Evolutionary conservation across 768 basidiomycete species (phyloP).

Genomic region (Mrakia hoshinonis): DNA sequence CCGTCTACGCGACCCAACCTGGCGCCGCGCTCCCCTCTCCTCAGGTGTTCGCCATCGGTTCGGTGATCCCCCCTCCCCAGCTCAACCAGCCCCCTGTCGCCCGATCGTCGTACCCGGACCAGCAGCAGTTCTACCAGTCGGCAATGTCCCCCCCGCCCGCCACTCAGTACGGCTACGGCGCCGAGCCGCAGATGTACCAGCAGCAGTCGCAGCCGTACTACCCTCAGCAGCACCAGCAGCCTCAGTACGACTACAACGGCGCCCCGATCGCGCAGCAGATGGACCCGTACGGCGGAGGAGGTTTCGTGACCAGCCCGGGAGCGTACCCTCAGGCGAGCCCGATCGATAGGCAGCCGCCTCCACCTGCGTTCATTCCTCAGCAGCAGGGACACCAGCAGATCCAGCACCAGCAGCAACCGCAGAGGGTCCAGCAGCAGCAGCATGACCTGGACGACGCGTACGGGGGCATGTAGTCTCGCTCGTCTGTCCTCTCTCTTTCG

Average conservation of each 20-base stretch:
- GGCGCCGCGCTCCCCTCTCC: not conserved
- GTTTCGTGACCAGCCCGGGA: not conserved
- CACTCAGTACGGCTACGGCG: no score
- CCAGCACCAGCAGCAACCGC: not conserved
- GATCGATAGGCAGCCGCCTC: conserved; percentile 1
- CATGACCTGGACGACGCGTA: conserved; percentile 4
- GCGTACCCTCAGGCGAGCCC: not conserved
- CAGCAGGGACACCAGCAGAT: not conserved
- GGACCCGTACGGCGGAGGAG: not conserved
- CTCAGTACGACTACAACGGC: not conserved
- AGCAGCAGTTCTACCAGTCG: not conserved
- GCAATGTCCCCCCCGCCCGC: no score
- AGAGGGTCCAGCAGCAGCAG: not conserved
- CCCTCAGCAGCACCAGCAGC: not conserved
- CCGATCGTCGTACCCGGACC: not conserved
- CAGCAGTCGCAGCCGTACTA: not conserved
- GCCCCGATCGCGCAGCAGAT: not conserved
- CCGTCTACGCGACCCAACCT: not conserved
- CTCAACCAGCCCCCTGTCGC: not conserved
- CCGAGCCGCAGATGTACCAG: no score
- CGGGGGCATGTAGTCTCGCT: not conserved
- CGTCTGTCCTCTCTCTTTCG: not conserved
- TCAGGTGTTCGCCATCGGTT: conserved; percentile 2
- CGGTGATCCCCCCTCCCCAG: not conserved
- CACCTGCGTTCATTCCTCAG: not conserved